Conservation (phyloP, 2,329 filamentous ascomycete species). For the Penicillium nordicum region DNA sequence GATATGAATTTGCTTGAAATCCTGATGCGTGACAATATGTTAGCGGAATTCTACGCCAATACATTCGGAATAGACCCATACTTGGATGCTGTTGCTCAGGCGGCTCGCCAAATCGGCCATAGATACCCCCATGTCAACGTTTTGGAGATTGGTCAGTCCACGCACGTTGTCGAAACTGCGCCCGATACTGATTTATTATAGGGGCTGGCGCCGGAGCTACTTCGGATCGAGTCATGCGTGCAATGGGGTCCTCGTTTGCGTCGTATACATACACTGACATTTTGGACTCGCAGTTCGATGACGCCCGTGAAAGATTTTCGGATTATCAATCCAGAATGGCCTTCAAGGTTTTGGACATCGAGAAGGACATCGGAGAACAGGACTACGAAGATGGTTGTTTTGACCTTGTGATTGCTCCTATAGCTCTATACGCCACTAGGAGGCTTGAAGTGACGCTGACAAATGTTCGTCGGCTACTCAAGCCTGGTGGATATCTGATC, state of each 20-base stretch:
- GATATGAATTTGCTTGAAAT: constrained; percentile 39
- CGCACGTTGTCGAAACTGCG: fast-evolving
- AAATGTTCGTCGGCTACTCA: constrained; percentile 40
- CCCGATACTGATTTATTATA: background rate
- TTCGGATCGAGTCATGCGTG: constrained; percentile 9
- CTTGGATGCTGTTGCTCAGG: constrained; percentile 24
- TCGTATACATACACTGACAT: constrained; percentile 50
- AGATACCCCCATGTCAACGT: constrained; percentile 45
- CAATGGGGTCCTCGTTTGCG: constrained; percentile 24
- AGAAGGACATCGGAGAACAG: constrained; percentile 32
- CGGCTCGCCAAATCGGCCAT: constrained; percentile 37
- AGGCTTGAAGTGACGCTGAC: constrained; percentile 21
- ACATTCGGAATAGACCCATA: constrained; percentile 22
- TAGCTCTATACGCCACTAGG: constrained; percentile 29
- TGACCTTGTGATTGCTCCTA: constrained; percentile 41
- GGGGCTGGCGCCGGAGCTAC: constrained; percentile 17
- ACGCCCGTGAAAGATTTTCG: constrained; percentile 31
- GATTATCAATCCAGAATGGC: constrained; percentile 27
- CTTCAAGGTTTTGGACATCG: constrained; percentile 38
- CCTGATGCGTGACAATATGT: constrained; percentile 34
- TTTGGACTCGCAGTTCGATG: constrained; percentile 42
- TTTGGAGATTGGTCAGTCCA: constrained; percentile 36
- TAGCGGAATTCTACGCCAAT: constrained; percentile 35
- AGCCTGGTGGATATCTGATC: constrained; percentile 49
- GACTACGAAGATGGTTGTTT: constrained; percentile 33